phyloP scores from a whole-genome alignment of 257 asterid species.

The Solanum microdontum region DNA sequence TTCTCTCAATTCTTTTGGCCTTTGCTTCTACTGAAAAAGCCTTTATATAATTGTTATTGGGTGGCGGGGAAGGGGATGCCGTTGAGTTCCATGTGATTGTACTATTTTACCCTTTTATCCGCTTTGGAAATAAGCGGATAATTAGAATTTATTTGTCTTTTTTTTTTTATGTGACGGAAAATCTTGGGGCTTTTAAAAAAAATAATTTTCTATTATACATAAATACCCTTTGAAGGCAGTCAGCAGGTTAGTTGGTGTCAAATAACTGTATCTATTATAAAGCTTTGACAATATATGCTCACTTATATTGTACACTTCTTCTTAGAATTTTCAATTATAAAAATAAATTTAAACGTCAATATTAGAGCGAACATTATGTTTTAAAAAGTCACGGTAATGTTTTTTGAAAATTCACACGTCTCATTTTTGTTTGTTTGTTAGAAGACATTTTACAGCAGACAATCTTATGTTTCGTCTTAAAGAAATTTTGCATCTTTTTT shows the following conservation, averaged over 20 bases:
- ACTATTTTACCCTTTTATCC: background rate
- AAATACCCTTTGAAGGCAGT: no score
- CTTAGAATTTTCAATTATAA: background rate
- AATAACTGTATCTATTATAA: no score
- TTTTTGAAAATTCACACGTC: background rate
- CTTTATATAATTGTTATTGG: background rate
- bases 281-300: no score
- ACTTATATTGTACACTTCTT: background rate
- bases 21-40: background rate
- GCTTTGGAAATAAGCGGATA: constrained; percentile 2
- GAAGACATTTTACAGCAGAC: background rate
- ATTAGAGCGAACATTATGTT: background rate
- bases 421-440: background rate
- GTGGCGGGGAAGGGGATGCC: constrained; percentile 5
- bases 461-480: no score
- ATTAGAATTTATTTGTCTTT: background rate
- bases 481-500: no score
- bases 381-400: background rate
- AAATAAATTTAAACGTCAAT: background rate
- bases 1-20: background rate
- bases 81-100: background rate
- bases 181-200: background rate
- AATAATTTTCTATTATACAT: background rate
- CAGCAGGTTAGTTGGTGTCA: no score
- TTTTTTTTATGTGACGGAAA: background rate